Evolutionary conservation across 139 green algal genomes (phyloP).

Genomic region (Micromonas commoda): DNA sequence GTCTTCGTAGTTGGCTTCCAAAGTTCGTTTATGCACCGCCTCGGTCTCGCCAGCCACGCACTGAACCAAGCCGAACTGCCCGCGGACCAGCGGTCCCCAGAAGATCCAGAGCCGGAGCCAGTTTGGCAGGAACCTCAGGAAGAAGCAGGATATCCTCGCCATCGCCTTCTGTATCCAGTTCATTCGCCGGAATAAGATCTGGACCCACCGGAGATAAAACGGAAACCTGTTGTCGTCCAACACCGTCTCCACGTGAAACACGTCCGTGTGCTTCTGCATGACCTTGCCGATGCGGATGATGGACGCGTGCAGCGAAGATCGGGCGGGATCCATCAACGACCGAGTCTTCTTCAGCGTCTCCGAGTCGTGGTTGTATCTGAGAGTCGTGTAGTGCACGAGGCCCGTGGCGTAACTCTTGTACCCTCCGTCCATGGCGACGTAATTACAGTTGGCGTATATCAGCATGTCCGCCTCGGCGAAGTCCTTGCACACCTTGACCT

Average conservation of each 20-base stretch:
- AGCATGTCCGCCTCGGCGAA: constrained; percentile 37
- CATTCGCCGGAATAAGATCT: constrained; percentile 7
- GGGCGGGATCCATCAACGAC: constrained; percentile 35
- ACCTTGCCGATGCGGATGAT: constrained; percentile 41
- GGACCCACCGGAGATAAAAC: constrained; percentile 18
- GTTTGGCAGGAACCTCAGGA: too few relatives aligned
- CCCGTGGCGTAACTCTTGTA: constrained; percentile 44
- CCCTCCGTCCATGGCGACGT: constrained; percentile 44
- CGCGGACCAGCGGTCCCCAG: too few relatives aligned
- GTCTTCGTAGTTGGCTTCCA: constrained; percentile 35
- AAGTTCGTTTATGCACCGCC: constrained; percentile 36
- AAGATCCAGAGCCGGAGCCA: too few relatives aligned
- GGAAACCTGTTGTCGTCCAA: constrained; percentile 35
- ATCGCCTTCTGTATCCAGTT: constrained; percentile 16
- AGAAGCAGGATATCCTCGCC: neutral
- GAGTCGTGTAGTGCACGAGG: constrained; percentile 37
- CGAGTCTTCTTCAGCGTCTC: constrained; percentile 34
- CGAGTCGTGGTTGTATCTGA: constrained; percentile 40
- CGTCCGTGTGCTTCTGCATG: constrained; percentile 32
- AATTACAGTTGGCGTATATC: constrained; percentile 43
- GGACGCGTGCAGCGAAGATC: constrained; percentile 31
- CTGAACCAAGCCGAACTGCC: constrained; percentile 36
- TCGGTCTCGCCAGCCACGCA: constrained; percentile 37
- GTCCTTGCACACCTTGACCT: constrained; percentile 34
- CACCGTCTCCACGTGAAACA: constrained; percentile 44